Conservation (phyloP, 1,284 basidiomycete species). For the Apiotrichum montevideense region DNA sequence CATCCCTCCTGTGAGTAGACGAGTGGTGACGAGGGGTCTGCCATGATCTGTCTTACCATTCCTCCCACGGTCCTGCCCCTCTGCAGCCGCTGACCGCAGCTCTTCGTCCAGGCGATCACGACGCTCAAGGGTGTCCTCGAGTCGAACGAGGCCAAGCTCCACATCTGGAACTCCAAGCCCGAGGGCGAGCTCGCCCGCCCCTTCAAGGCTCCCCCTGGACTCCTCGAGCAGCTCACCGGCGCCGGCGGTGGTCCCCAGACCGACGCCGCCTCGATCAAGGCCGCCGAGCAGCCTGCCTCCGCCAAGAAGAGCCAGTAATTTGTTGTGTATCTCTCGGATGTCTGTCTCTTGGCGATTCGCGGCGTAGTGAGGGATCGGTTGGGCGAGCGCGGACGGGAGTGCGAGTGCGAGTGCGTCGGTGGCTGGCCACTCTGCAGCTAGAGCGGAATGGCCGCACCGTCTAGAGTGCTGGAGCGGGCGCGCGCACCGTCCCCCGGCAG, state of each 20-base stretch:
- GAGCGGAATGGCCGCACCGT: too few relatives aligned
- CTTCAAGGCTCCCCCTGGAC: slow-evolving; percentile 48
- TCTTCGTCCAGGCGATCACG: slow-evolving; percentile 23
- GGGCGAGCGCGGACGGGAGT: too few relatives aligned
- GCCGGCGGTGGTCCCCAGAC: slow-evolving; percentile 61
- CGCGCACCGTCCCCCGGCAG: background rate
- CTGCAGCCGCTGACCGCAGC: slow-evolving; percentile 5
- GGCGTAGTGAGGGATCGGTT: too few relatives aligned
- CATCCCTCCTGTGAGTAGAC: slow-evolving; percentile 18
- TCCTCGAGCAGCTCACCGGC: slow-evolving; percentile 54
- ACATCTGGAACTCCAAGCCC: slow-evolving; percentile 17
- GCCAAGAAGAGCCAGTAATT: slow-evolving; percentile 53
- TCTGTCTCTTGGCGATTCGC: too few relatives aligned
- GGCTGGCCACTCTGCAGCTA: too few relatives aligned
- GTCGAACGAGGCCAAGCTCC: slow-evolving; percentile 22
- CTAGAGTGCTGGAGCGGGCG: background rate
- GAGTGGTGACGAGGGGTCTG: background rate
- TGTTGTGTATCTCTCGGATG: background rate
- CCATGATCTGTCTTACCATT: too few relatives aligned
- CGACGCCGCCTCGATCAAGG: slow-evolving; percentile 75
- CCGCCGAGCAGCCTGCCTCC: slow-evolving; percentile 64
- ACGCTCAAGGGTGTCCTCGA: slow-evolving; percentile 19
- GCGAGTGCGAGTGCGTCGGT: too few relatives aligned
- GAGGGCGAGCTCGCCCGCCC: slow-evolving; percentile 19
- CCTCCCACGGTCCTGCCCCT: background rate